phyloP scores from a whole-genome alignment of 208 protist species.

The Crithidia expoeki region DNA sequence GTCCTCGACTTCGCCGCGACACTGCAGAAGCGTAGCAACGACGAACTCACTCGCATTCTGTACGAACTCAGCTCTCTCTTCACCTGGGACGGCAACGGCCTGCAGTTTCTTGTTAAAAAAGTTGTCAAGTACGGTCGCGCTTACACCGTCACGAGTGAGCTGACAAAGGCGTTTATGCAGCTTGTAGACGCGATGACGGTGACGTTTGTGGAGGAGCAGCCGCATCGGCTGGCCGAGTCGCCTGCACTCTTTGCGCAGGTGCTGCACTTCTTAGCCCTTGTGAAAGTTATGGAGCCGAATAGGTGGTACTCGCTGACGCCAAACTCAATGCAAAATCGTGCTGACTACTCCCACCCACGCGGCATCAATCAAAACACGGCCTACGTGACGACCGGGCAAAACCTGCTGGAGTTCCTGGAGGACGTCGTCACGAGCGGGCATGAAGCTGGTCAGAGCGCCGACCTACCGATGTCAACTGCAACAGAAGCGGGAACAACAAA shows the following conservation, averaged over 20 bases:
- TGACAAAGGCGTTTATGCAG: constrained; percentile 65
- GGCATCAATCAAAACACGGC: constrained; percentile 63
- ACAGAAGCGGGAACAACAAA: neutral
- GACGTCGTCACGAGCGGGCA: constrained; percentile 30
- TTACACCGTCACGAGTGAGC: constrained; percentile 61
- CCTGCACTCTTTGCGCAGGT: constrained; percentile 67
- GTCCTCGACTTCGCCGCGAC: constrained; percentile 79
- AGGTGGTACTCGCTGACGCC: constrained; percentile 76
- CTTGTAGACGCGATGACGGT: constrained; percentile 71
- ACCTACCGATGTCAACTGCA: neutral
- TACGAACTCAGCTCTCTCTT: constrained; percentile 77
- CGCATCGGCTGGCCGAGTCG: constrained; percentile 61
- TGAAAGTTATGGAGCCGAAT: constrained; percentile 88
- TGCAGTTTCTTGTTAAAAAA: constrained; percentile 64
- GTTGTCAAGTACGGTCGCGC: constrained; percentile 75
- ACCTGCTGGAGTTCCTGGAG: constrained; percentile 65
- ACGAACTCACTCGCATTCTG: constrained; percentile 68
- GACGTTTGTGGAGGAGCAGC: constrained; percentile 65
- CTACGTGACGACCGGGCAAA: constrained; percentile 59
- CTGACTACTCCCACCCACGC: constrained; percentile 80
- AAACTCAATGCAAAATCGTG: constrained; percentile 71
- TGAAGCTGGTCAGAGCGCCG: constrained; percentile 1
- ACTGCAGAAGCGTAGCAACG: constrained; percentile 58
- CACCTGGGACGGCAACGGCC: constrained; percentile 62
- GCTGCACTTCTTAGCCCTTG: constrained; percentile 82